Evolutionary conservation across 148 eudicot genomes (phyloP).

Genomic region (Chenopodium suecicum): DNA sequence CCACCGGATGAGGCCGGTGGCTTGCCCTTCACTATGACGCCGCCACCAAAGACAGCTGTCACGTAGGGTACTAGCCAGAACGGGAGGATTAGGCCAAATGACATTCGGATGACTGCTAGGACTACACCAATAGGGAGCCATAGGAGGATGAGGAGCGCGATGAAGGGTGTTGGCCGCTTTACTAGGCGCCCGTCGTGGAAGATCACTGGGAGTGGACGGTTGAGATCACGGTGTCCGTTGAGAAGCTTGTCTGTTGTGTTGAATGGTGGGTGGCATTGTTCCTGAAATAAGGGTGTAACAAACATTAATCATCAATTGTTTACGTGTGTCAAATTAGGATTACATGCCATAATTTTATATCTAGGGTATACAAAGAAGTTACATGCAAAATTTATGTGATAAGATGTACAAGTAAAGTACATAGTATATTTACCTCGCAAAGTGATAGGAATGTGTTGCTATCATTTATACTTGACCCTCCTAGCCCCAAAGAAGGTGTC

Average conservation of each 20-base stretch:
- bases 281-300: conserved; percentile 29
- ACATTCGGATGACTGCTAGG: conserved; percentile 60
- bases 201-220: conserved; percentile 82
- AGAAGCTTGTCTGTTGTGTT: conserved; percentile 14
- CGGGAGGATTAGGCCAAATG: conserved; percentile 50
- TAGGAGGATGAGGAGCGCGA: conserved; percentile 60
- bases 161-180: conserved; percentile 64
- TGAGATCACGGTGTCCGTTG: conserved; percentile 26
- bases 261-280: conserved; percentile 46
- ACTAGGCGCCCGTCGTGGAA: conserved; percentile 93
- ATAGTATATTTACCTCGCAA: conserved; percentile 51
- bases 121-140: conserved; percentile 78
- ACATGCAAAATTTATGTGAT: no score
- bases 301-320: neutral
- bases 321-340: no score
- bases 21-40: conserved; percentile 61
- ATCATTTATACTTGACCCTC: conserved; percentile 26
- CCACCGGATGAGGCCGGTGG: conserved; percentile 77
- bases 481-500: conserved; percentile 61
- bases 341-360: no score
- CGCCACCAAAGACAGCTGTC: conserved; percentile 54
- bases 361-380: no score
- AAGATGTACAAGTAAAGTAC: no score
- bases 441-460: conserved; percentile 38
- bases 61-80: conserved; percentile 61